Base-by-base conservation (phyloP, 2,329 filamentous ascomycete species). In the Fusarium euwallaceae region DNA sequence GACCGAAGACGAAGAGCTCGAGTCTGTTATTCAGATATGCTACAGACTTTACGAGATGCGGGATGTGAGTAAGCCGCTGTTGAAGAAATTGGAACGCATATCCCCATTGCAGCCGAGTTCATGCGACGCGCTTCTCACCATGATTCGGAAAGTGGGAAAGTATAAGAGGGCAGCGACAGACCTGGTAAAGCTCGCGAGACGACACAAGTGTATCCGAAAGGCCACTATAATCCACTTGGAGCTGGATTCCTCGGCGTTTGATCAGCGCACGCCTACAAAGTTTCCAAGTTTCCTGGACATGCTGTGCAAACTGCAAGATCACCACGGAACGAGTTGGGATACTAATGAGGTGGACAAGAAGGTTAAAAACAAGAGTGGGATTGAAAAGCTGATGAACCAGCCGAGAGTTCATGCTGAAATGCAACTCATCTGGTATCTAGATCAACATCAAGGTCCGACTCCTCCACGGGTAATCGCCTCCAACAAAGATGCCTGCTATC, bases 401-500 rank as follows among this genome's bases (percentile, higher is more conserved):
- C 55, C 66, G 4, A 77, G 62, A 36, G 60, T 78, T 6, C 74
- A 78, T 34, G 74, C 76, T 10, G 76, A 78, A 56, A 71, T 78
- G 6, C 76, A 78, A 51, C 73, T 78, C 17, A 48, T 73, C 2
- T 75, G 73, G 63, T 64, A 78, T 27, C 43, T 77, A 2, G 64
- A 73, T 4, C 37, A 51, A 20, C 64, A 64, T 12, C 41, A 37
- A n/a, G 20, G 17, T 5, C 2, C 29, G 17, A 41, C 61, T 3
- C 67, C 64, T 6, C 73, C 76, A 1, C 59, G 77, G 36, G 32
- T 78, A 1, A 75, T 78, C 14, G 68, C 71, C n/a, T 71, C 72
- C 1, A 75, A 65, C 45, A 78, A 77, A 17, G 67, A 75, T 16
- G 71, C 75, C 2, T 77, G 75, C 27, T 76, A 67, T 24, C 61